These are phyloP conservation scores for Saturnispora mendoncae DNA, from an alignment of 805 yeast species.

Conservation along the genomic window DNA sequence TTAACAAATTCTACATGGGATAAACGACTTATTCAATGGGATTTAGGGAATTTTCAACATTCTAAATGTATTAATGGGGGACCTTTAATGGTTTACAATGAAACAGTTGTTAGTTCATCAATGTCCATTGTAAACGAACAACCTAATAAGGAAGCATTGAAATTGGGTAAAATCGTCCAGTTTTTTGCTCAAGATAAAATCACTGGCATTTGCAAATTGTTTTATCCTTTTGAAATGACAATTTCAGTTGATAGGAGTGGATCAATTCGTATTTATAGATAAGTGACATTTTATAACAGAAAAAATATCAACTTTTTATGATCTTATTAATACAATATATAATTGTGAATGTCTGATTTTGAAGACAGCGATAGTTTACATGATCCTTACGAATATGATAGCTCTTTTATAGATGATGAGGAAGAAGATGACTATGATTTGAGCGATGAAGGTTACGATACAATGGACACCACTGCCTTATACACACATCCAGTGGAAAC, in stretches of 20 bases:
- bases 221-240: constrained; percentile 36
- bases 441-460: constrained; percentile 10
- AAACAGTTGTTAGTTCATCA: constrained; percentile 32
- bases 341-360: too few relatives aligned
- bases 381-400: too few relatives aligned
- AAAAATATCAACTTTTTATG: background rate
- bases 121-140: constrained; percentile 36
- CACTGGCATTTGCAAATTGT: constrained; percentile 3
- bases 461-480: constrained; percentile 2
- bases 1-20: constrained; percentile 16
- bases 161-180: too few relatives aligned
- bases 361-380: too few relatives aligned
- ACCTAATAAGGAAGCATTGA: constrained; percentile 8
- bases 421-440: constrained; percentile 16
- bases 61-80: constrained; percentile 26
- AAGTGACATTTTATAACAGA: background rate
- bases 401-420: too few relatives aligned
- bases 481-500: constrained; percentile 20
- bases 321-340: too few relatives aligned
- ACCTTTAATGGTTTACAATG: constrained; percentile 17
- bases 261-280: constrained; percentile 45
- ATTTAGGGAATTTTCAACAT: constrained; percentile 24
- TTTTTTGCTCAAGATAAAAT: constrained; percentile 9
- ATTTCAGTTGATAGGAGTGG: constrained; percentile 65
- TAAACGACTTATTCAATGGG: constrained; percentile 31